Evolutionary conservation across 208 protist genomes (phyloP).

Genomic region (Trichomonas vaginalis): DNA sequence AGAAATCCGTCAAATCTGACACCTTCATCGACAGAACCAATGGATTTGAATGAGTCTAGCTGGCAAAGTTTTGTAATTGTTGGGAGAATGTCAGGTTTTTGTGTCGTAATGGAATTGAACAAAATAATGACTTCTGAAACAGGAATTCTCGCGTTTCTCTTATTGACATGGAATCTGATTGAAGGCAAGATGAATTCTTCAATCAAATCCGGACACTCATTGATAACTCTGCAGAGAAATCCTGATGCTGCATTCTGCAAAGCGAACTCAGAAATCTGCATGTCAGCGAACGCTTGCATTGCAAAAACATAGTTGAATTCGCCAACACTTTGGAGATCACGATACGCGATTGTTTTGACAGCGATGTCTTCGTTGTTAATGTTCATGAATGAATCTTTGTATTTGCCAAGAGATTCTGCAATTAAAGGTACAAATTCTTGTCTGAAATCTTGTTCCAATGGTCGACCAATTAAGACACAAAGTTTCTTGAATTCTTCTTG

Average conservation of each 20-base stretch:
- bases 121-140: neutral
- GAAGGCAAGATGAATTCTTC: neutral
- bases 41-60: neutral
- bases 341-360: neutral
- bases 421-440: neutral
- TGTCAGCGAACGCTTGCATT: neutral
- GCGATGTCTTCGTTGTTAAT: neutral
- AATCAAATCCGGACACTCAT: neutral
- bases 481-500: neutral
- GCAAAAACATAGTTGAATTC: neutral
- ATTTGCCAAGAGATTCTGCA: neutral
- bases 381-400: neutral
- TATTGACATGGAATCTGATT: conserved; percentile 3
- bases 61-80: neutral
- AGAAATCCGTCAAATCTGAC: neutral
- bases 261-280: neutral
- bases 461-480: neutral
- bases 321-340: neutral
- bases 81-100: neutral
- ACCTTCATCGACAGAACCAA: neutral
- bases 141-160: neutral
- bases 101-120: neutral
- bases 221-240: neutral
- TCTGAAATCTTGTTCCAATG: neutral
- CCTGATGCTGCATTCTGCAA: neutral